phyloP scores from a whole-genome alignment of 768 basidiomycete species.

The Podaxis sp. region DNA sequence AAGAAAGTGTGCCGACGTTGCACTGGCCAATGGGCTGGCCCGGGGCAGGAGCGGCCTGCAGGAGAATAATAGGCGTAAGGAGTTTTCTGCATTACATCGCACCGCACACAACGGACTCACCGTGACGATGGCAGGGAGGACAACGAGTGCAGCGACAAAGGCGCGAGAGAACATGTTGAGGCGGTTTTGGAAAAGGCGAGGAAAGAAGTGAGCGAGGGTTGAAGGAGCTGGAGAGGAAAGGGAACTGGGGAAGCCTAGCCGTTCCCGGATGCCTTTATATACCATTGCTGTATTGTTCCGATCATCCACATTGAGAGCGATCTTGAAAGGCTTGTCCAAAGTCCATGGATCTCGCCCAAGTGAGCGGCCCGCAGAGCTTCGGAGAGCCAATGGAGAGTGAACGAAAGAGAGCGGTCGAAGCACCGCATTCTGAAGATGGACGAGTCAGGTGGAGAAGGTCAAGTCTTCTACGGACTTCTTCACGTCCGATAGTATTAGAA shows the following conservation, averaged over 20 bases:
- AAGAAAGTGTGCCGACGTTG: slow-evolving; percentile 9
- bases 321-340: neutral
- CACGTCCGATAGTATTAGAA: slow-evolving; percentile 11
- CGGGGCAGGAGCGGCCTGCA: slow-evolving; percentile 3
- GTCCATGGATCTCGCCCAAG: slow-evolving; percentile 5
- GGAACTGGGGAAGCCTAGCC: neutral
- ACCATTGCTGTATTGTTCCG: neutral
- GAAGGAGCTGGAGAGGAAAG: neutral
- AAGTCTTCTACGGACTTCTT: slow-evolving; percentile 2
- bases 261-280: neutral
- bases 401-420: neutral
- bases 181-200: neutral
- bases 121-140: slow-evolving; percentile 5
- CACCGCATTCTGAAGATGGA: neutral
- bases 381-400: neutral
- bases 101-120: neutral
- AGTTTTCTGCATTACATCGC: too few species aligned
- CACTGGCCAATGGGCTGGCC: neutral
- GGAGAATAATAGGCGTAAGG: neutral
- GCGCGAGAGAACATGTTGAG: slow-evolving; percentile 19
- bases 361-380: neutral
- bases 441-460: neutral
- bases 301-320: neutral
- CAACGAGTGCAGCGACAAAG: slow-evolving; percentile 13
- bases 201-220: neutral